A percentile compares a stretch with the other conserved stretches of the same genome.
Conservation (phyloP, 2,329 filamentous ascomycete genomes). For the Xylariaceae sp. region DNA sequence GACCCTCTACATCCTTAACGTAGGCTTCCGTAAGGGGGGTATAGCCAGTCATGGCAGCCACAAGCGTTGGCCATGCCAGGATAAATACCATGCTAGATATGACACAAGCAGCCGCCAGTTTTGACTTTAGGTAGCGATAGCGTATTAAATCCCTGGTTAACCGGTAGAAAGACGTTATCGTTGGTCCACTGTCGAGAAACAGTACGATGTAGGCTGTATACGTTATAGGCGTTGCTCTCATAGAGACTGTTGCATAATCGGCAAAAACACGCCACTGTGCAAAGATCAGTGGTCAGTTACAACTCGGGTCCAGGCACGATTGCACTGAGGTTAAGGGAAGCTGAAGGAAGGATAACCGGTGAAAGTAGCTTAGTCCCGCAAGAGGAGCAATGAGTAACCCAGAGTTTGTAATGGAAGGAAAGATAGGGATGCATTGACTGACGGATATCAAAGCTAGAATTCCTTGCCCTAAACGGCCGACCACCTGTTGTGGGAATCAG, state of each 20-base stretch:
- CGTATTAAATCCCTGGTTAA: constrained; percentile 18
- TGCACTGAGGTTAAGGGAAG: no score
- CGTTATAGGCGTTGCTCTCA: constrained; percentile 23
- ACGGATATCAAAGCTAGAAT: constrained; percentile 22
- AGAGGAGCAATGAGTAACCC: no score
- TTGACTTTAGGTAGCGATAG: constrained; percentile 19
- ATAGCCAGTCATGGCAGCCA: constrained; percentile 29
- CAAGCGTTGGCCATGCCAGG: constrained; percentile 26
- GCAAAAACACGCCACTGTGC: constrained; percentile 24
- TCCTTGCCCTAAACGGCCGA: constrained; percentile 27
- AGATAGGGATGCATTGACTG: neutral
- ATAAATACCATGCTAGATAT: constrained; percentile 22
- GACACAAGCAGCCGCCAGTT: constrained; percentile 21
- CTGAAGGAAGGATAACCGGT: no score
- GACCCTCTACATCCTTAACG: constrained; percentile 15
- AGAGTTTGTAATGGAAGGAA: no score
- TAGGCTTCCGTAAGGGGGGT: constrained; percentile 19
- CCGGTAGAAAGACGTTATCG: constrained; percentile 15
- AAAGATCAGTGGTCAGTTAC: neutral
- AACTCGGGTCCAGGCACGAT: no score
- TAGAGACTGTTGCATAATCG: constrained; percentile 23
- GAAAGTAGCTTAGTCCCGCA: no score
- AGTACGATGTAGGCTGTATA: constrained; percentile 24
- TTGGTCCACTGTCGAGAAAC: constrained; percentile 21
- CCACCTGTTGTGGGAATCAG: constrained; percentile 16